These are phyloP conservation scores for Trichophyton rubrum DNA, from an alignment of 2,329 filamentous ascomycete species.

Conservation along the genomic window DNA sequence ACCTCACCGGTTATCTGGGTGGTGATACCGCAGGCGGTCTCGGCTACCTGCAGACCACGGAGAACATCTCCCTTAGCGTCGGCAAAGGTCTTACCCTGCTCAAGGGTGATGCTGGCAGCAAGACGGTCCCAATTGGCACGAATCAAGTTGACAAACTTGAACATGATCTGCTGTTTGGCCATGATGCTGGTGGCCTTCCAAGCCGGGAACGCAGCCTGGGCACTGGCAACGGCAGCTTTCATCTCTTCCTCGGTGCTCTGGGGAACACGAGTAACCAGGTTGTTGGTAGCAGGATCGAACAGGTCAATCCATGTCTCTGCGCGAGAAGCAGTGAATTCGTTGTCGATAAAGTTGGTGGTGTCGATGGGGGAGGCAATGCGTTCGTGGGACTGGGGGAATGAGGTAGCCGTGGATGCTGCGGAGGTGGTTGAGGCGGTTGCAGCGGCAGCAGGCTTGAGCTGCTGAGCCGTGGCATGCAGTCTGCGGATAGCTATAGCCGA, in stretches of 20 bases:
- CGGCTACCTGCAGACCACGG: conserved; percentile 53
- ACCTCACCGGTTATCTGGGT: conserved; percentile 54
- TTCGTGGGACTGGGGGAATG: conserved; percentile 43
- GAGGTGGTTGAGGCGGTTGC: conserved; percentile 23
- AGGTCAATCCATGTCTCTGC: conserved; percentile 52
- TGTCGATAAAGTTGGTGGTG: conserved; percentile 51
- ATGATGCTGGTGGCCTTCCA: conserved; percentile 51
- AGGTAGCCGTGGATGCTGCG: conserved; percentile 29
- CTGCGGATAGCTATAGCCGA: conserved; percentile 10
- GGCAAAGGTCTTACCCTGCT: conserved; percentile 57
- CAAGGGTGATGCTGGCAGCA: conserved; percentile 52
- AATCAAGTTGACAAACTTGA: conserved; percentile 53
- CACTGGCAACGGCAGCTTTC: conserved; percentile 48
- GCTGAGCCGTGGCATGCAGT: conserved; percentile 40
- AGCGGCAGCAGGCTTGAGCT: conserved; percentile 30
- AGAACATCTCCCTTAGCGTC: conserved; percentile 56
- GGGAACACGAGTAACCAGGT: conserved; percentile 52
- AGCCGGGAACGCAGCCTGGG: conserved; percentile 49
- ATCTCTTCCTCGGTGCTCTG: conserved; percentile 54
- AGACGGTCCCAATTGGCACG: conserved; percentile 53
- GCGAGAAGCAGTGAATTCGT: conserved; percentile 47
- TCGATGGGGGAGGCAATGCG: conserved; percentile 39
- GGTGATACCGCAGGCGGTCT: conserved; percentile 55
- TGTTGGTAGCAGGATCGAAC: conserved; percentile 54
- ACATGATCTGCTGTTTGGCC: conserved; percentile 51